Evolutionary conservation across 2,329 filamentous ascomycete genomes (phyloP).

Genomic region (Aspergillus amoenus): DNA sequence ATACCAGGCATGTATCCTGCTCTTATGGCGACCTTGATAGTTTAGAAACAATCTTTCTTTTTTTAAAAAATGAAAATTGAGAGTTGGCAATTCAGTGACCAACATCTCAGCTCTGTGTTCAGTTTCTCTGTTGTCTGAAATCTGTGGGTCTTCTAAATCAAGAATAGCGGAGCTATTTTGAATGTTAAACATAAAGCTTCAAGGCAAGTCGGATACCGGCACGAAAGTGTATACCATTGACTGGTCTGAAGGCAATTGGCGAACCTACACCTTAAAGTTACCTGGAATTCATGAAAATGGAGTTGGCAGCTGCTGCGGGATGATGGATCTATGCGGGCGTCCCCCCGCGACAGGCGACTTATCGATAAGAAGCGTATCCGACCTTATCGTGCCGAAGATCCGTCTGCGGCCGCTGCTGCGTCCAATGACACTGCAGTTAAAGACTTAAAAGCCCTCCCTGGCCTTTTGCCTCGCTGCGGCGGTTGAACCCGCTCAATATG

Average conservation of each 20-base stretch:
- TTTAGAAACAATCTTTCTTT: no score
- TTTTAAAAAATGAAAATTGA: no score
- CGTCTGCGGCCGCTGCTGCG: neutral
- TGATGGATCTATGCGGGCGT: neutral
- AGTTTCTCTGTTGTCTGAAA: no score
- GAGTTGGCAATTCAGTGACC: no score
- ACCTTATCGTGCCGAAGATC: slow-evolving; percentile 1
- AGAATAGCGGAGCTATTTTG: no score
- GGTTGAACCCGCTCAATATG: neutral
- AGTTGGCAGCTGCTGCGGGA: neutral
- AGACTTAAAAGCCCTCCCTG: neutral
- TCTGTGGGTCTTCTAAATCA: no score
- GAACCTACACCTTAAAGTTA: neutral
- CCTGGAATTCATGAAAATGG: neutral
- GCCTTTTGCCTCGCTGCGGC: neutral
- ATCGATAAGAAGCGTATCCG: neutral
- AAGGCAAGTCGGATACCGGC: neutral
- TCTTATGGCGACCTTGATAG: no score
- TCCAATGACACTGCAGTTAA: neutral
- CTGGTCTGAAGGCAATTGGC: neutral
- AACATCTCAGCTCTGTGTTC: no score
- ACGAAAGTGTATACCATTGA: neutral
- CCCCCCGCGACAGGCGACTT: neutral
- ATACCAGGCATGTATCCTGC: no score
- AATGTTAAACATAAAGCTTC: neutral